Percentiles rank a stretch among this genome's conserved stretches.
Evolutionary conservation across 306 rosid genomes (phyloP).

Genomic region (Dryas drummondii): DNA sequence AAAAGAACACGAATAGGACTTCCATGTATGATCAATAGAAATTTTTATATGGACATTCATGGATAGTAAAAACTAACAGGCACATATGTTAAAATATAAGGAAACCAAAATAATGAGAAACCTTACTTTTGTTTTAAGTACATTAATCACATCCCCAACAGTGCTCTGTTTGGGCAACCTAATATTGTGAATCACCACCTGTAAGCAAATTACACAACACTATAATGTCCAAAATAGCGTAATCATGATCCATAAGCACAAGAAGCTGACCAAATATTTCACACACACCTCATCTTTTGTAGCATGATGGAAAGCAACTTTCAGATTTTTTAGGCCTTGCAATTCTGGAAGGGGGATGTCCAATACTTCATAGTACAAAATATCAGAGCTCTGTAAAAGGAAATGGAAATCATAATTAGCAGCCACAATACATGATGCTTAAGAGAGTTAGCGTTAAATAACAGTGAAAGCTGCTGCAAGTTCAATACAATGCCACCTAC

Average conservation of each 20-base stretch:
- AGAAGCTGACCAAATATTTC: neutral
- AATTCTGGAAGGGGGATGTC: slow-evolving; percentile 87
- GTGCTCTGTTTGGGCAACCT: slow-evolving; percentile 78
- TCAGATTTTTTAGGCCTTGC: slow-evolving; percentile 72
- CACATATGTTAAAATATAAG: neutral
- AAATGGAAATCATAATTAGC: slow-evolving; percentile 13
- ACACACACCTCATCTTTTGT: slow-evolving; percentile 74
- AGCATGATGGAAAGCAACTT: slow-evolving; percentile 78
- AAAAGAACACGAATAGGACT: neutral
- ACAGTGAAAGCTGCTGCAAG: neutral
- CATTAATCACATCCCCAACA: slow-evolving; percentile 69
- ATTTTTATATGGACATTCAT: neutral
- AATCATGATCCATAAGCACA: neutral
- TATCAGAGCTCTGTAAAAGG: slow-evolving; percentile 66
- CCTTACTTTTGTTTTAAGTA: slow-evolving; percentile 63
- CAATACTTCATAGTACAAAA: slow-evolving; percentile 70
- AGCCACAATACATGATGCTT: slow-evolving; percentile 1
- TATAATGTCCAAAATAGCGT: neutral
- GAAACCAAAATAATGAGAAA: slow-evolving; percentile 4
- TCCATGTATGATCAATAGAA: neutral
- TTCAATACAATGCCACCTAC: slow-evolving; percentile 32
- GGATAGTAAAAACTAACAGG: neutral
- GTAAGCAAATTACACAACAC: slow-evolving; percentile 27
- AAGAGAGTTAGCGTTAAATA: neutral
- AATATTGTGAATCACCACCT: slow-evolving; percentile 74